Percentiles rank a stretch among this genome's conserved stretches.
phyloP scores from a whole-genome alignment of 352 stramenopile species.

The Elongisporangium anandrum region DNA sequence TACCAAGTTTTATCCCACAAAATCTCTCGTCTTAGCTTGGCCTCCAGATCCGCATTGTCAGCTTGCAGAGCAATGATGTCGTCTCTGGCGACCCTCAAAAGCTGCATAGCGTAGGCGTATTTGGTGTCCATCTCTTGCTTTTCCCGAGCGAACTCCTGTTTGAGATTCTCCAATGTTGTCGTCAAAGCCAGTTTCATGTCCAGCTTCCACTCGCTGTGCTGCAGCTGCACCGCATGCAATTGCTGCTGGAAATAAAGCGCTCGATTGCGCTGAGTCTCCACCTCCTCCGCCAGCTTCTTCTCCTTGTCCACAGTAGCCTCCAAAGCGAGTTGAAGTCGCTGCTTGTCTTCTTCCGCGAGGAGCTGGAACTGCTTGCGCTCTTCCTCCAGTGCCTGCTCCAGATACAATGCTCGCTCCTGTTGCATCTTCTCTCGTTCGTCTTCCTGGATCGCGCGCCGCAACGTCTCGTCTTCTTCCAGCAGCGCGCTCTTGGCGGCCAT shows the following conservation, averaged over 20 bases:
- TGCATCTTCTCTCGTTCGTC: slow-evolving; percentile 84
- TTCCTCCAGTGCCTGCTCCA: slow-evolving; percentile 59
- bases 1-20: slow-evolving; percentile 34
- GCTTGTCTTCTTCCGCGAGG: slow-evolving; percentile 57
- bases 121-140: slow-evolving; percentile 44
- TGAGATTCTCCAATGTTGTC: slow-evolving; percentile 44
- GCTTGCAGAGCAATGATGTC: slow-evolving; percentile 53
- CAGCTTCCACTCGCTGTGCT: slow-evolving; percentile 51
- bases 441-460: slow-evolving; percentile 70
- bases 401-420: slow-evolving; percentile 52
- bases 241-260: slow-evolving; percentile 54
- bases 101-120: slow-evolving; percentile 35
- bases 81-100: slow-evolving; percentile 55
- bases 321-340: slow-evolving; percentile 36
- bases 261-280: slow-evolving; percentile 48
- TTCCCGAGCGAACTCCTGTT: slow-evolving; percentile 45
- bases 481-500: slow-evolving; percentile 65
- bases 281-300: slow-evolving; percentile 72
- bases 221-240: slow-evolving; percentile 46
- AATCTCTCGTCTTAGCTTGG: slow-evolving; percentile 31
- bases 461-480: slow-evolving; percentile 75
- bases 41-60: slow-evolving; percentile 57
- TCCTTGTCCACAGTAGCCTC: slow-evolving; percentile 65
- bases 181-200: slow-evolving; percentile 39
- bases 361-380: slow-evolving; percentile 53